Percentiles rank a stretch among this genome's conserved stretches.
Conservation (phyloP, 2,329 filamentous ascomycete species). For the Fusarium metavorans region DNA sequence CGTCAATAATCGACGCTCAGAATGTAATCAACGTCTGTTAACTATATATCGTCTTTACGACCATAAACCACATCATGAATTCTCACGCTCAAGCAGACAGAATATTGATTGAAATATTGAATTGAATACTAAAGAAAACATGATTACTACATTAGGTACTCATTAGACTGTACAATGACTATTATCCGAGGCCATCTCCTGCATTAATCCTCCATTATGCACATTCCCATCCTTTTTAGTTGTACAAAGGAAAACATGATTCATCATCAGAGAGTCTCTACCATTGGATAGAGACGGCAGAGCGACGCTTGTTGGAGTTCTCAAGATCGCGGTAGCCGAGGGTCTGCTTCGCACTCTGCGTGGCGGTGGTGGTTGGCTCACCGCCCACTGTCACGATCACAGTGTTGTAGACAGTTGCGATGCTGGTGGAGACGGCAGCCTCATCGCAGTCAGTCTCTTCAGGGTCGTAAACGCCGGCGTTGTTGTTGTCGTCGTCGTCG, state of each 20-base stretch:
- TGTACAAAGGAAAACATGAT: background rate
- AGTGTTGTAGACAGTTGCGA: slow-evolving; percentile 53
- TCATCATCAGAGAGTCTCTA: slow-evolving; percentile 5
- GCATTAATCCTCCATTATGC: slow-evolving; percentile 1
- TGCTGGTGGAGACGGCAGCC: slow-evolving; percentile 44
- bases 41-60: background rate
- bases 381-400: slow-evolving; percentile 47
- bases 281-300: slow-evolving; percentile 27
- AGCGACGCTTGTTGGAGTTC: slow-evolving; percentile 22
- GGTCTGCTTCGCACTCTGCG: slow-evolving; percentile 7
- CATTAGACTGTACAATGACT: slow-evolving; percentile 18
- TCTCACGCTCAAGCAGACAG: background rate
- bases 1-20: no score
- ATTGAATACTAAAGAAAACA: slow-evolving; percentile 4
- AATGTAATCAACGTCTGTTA: background rate
- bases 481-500: slow-evolving; percentile 18
- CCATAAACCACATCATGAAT: no score
- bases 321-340: background rate
- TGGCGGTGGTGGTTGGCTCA: slow-evolving; percentile 17
- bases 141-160: slow-evolving; percentile 28
- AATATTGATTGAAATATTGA: background rate
- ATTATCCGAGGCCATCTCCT: background rate
- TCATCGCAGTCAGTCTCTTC: slow-evolving; percentile 39
- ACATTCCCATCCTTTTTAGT: slow-evolving; percentile 5
- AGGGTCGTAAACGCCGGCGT: slow-evolving; percentile 18